phyloP scores from a whole-genome alignment of 2,329 filamentous ascomycete species.

The Akanthomyces uredinophilus region DNA sequence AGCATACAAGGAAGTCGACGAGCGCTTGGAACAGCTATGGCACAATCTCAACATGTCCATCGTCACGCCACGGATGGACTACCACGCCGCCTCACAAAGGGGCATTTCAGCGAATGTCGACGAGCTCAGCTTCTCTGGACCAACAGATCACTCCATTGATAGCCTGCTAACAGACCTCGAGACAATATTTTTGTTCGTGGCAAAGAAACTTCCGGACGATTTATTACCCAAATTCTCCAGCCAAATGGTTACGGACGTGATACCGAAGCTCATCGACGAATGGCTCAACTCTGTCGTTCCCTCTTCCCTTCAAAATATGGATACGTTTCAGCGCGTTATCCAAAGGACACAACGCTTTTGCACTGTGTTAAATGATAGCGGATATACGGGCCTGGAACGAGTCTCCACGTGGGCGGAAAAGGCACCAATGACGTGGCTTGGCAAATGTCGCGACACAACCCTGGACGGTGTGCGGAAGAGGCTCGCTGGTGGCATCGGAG shows the following conservation, averaged over 20 bases:
- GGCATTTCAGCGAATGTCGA: constrained; percentile 39
- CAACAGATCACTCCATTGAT: constrained; percentile 41
- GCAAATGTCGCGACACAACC: constrained; percentile 73
- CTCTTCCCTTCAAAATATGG: constrained; percentile 64
- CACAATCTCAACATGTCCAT: constrained; percentile 58
- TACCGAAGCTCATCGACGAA: constrained; percentile 60
- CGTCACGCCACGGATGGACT: constrained; percentile 53
- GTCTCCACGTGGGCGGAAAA: constrained; percentile 76
- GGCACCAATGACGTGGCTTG: constrained; percentile 79
- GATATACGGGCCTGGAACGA: constrained; percentile 58
- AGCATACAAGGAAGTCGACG: constrained; percentile 56
- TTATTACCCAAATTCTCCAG: constrained; percentile 58
- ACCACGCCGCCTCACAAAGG: constrained; percentile 28
- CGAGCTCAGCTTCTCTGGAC: constrained; percentile 37
- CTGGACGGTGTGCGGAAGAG: constrained; percentile 69
- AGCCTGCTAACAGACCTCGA: constrained; percentile 51
- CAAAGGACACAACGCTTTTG: constrained; percentile 61
- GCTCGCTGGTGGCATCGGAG: constrained; percentile 61
- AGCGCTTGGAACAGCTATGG: constrained; percentile 56
- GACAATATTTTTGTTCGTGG: constrained; percentile 46
- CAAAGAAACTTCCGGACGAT: constrained; percentile 46
- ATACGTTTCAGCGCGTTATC: constrained; percentile 66
- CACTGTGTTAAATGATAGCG: constrained; percentile 52
- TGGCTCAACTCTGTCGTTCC: constrained; percentile 79
- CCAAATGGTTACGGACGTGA: constrained; percentile 64